Evolutionary conservation across 768 basidiomycete genomes (phyloP).

Genomic region (Austroboletus eburneus): DNA sequence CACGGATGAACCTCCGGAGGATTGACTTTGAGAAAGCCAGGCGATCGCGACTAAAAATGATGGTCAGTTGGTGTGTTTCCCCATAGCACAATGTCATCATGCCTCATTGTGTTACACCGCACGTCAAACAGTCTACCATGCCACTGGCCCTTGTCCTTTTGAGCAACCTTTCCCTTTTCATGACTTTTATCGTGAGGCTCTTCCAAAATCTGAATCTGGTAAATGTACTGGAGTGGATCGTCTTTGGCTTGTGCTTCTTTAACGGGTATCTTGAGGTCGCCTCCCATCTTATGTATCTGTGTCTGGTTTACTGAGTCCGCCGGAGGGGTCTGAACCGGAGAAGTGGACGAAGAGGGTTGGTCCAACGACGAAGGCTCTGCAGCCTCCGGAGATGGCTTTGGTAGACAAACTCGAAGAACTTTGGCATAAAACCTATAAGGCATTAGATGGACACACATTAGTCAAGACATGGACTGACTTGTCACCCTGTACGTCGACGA

Average conservation of each 20-base stretch:
- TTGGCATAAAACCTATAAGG: constrained; percentile 70
- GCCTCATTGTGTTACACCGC: constrained; percentile 78
- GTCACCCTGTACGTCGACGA: constrained; percentile 82
- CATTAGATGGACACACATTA: constrained; percentile 13
- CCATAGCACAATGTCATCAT: constrained; percentile 20
- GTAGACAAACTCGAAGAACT: constrained; percentile 74
- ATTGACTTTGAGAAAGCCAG: constrained; percentile 96
- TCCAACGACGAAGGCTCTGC: constrained; percentile 32
- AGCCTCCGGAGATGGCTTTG: constrained; percentile 44
- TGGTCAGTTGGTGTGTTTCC: constrained; percentile 1
- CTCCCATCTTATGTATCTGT: constrained; percentile 64
- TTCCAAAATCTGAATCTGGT: constrained; percentile 84
- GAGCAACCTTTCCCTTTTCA: constrained; percentile 52
- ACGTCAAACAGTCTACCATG: constrained; percentile 83
- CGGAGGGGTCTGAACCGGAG: constrained; percentile 40
- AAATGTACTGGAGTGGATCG: constrained; percentile 79
- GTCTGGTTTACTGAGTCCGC: constrained; percentile 47
- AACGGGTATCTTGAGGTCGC: constrained; percentile 70
- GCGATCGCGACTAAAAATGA: constrained; percentile 74
- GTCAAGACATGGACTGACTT: constrained; percentile 50
- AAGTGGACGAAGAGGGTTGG: constrained; percentile 39
- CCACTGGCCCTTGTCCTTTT: constrained; percentile 60
- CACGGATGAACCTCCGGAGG: constrained; percentile 91
- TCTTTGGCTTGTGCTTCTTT: constrained; percentile 71
- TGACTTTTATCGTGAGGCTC: constrained; percentile 66